Evolutionary conservation across 2,329 filamentous ascomycete species (phyloP).

Genomic region (Hypoxylon sp.): DNA sequence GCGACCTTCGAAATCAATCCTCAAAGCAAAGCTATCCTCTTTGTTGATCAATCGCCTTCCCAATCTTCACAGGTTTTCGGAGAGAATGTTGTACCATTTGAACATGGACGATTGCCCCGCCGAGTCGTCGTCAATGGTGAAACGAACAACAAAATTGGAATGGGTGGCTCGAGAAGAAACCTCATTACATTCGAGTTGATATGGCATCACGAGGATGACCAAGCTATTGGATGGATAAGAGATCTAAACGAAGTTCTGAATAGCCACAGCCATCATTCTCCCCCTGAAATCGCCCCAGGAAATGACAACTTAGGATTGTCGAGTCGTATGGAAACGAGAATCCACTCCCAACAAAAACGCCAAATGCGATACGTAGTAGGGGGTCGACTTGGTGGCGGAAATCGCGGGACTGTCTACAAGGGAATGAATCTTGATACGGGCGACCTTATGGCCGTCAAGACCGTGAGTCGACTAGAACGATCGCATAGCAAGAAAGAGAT

Average conservation of each 20-base stretch:
- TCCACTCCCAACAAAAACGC: background rate
- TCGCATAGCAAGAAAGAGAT: background rate
- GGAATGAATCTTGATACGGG: background rate
- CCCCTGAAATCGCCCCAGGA: background rate
- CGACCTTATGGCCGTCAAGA: conserved; percentile 5
- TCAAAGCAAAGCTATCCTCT: background rate
- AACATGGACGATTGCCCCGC: background rate
- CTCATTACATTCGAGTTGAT: background rate
- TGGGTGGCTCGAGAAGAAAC: background rate
- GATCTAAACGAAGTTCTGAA: background rate
- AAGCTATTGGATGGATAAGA: background rate
- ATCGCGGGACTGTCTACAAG: background rate
- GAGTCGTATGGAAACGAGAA: background rate
- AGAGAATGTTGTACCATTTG: background rate
- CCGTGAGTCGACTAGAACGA: background rate
- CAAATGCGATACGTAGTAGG: background rate
- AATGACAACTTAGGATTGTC: background rate
- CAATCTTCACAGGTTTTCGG: background rate
- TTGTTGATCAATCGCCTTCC: background rate
- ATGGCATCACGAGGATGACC: background rate
- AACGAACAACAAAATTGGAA: background rate
- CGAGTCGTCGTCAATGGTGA: background rate
- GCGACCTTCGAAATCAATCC: background rate
- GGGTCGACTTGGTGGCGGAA: background rate
- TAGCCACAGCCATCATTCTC: background rate